Evolutionary conservation across 1,284 basidiomycete genomes (phyloP), one percentile per base, ranked within the genome.

Genomic region (Porodaedalea pini): DNA sequence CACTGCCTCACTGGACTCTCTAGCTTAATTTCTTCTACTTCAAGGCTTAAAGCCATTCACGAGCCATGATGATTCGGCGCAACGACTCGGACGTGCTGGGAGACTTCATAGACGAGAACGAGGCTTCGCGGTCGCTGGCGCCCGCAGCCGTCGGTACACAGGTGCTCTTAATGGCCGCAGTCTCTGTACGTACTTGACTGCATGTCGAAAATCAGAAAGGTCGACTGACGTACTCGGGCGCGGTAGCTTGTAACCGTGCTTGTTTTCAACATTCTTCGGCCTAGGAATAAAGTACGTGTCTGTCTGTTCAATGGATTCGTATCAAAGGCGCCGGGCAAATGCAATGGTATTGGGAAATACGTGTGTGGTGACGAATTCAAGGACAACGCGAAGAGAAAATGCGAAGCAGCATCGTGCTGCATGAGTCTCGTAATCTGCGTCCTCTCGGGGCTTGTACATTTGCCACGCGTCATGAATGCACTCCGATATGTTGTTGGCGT

Each of bases 121-220:
- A 43, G 40, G 54, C 52, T 45, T 59, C 61, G 53, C 72, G 75
- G 71, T 68, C 71, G 69, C 72, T 88, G 80, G 83, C 82, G 78
- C 89, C 91, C 73, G 79, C 80, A 61, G 90, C 92, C 58, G 92
- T 96, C 23, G 87, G 81, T 58, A 86, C 86, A 19, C 94, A 97
- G 73, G 80, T 93, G 58, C 82, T 75, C 32, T 73, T 92, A 45
- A 91, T 89, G 86, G 76, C 77, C 60, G 72, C 76, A 51, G 68
- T 90, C 56, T 89, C 88, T 48, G 83, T 88, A 65, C 60, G 84
- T 74, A n/a, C 29, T 34, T 39, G 10, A 10, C 13, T 31, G 27
- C 17, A 19, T 11, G 7, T 48, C 37, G 25, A 13, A n/a, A 5
- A 19, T 17, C 23, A 15, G 6, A 29, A 10, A 2, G 4, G 4